These are phyloP conservation scores for Starmera pachycereana DNA, from an alignment of 805 yeast species.

Conservation along the genomic window DNA sequence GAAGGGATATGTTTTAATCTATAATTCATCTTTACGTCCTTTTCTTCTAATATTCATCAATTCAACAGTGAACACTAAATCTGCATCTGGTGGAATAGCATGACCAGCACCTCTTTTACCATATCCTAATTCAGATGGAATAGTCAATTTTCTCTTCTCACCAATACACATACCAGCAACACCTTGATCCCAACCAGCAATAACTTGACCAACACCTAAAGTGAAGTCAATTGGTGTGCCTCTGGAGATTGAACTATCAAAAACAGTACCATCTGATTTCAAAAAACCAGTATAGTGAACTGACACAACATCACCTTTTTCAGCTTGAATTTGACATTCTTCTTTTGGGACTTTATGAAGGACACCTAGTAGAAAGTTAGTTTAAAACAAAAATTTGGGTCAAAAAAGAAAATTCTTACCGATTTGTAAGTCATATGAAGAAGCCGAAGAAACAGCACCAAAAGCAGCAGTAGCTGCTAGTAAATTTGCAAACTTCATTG, in stretches of 20 bases:
- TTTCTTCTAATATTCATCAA: constrained; percentile 43
- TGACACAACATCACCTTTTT: constrained; percentile 53
- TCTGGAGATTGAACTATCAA: constrained; percentile 64
- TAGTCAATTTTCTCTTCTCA: constrained; percentile 67
- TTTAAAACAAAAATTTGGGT: too few relatives aligned
- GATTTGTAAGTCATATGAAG: constrained; percentile 15
- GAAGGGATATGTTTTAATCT: not conserved
- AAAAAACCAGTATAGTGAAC: constrained; percentile 77
- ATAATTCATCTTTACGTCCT: constrained; percentile 1
- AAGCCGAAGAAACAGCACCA: constrained; percentile 3
- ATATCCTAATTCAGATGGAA: constrained; percentile 73
- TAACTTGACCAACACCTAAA: constrained; percentile 76
- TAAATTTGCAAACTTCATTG: not conserved
- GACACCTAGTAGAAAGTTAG: constrained; percentile 25
- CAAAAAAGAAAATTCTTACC: constrained; percentile 3
- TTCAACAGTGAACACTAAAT: constrained; percentile 57
- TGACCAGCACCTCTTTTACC: constrained; percentile 72
- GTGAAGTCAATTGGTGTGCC: constrained; percentile 58
- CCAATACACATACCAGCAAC: constrained; percentile 78
- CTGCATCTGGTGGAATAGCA: constrained; percentile 70
- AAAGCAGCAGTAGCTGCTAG: not conserved
- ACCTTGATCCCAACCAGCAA: constrained; percentile 89
- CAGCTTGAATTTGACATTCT: constrained; percentile 48
- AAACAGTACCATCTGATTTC: constrained; percentile 49
- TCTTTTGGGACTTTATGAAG: constrained; percentile 36